Evolutionary conservation across 345 rosid species (phyloP), one percentile per base, ranked within the genome.

Genomic region (Heritiera littoralis): DNA sequence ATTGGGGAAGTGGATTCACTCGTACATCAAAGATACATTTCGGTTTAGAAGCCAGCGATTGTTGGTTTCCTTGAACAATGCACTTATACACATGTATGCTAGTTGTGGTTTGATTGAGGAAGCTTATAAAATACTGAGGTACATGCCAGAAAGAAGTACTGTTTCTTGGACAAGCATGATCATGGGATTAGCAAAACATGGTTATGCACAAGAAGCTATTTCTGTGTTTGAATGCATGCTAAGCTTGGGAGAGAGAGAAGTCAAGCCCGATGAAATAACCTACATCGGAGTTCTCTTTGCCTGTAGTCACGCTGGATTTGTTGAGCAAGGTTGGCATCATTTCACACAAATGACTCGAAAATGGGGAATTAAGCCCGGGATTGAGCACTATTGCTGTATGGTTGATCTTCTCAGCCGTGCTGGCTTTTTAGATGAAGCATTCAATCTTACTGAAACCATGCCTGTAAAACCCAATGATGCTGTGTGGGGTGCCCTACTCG

Each of bases 371-470:
- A 63, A 79, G 46, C 87, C 90, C 49, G 71, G 61, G 68, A 82
- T 87, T 18, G 88, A 85, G 82, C 90, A 87, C 67, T 87, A 84
- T 55, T 84, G 90, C 11, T 85, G 87, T 79, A 78, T 87, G 84
- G 83, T 84, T 79, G 90, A 86, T 84, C 83, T 87, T 78, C 73
- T 82, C 68, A 85, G 88, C 69, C 86, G 85, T 65, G 88, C 88
- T 28, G 88, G 90, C 18, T 78, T 87, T 68, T 61, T 85, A 71
- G 84, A 84, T 35, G 88, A 87, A 84, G 90, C 90, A n/a, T 28
- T 17, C 17, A 40, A 63, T 55, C 88, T 85, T 65, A 81, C 85
- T 58, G 70, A 82, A 61, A 79, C 63, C 64, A 84, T 87, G 88
- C 88, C 88, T 5, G 30, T 85, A 68, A 87, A 82, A 38, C 90